Base-by-base conservation (phyloP, 805 yeast species). In the Metschnikowia reukaufii region DNA sequence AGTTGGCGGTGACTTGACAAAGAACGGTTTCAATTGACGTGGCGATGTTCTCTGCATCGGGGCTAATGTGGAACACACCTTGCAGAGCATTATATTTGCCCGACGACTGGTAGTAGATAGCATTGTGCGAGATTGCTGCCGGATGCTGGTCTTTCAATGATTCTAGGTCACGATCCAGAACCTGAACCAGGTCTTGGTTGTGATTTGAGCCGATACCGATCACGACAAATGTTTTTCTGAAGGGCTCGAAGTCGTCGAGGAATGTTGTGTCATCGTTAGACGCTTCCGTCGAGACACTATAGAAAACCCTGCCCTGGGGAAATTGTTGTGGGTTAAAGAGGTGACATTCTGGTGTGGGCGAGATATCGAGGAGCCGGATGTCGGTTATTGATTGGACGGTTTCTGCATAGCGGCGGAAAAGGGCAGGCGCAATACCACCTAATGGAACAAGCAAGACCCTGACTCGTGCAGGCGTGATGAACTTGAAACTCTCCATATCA, bases 161-260 rank as follows among this genome's bases (percentile, higher is more conserved):
- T 4, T 42, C 36, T 7, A 39, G 37, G 12, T 53, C 48, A 1
- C 40, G 29, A 19, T 15, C 29, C 35, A 23, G 44, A 12, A 13
- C 23, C 35, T 32, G 44, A 12, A 13, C 23, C 33, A 34, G 37
- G 5, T 42, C 38, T 4, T 40, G 50, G 4, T 42, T 49, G 36
- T 7, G 44, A 61, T 69, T 72, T 18, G 60, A 52, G 1, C 74
- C 71, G 13, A 76, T 48, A 0, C 81, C 83, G 6, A 78, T 39
- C 4, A 84, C 82, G 6, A 84, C 73, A 55, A 88, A 79, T 0
- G 86, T 81, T 60, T 89, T 88, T 42, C 97, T 68, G 65, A 79
- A 89, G 1, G 97, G 96, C 66, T 94, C 97, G 52, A 92, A 82
- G 64, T 92, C 98, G 55, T 86, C 88, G 35, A 92, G 69, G 44